Evolutionary conservation across 2,329 filamentous ascomycete species (phyloP).

Genomic region (Pseudopithomyces maydicus): DNA sequence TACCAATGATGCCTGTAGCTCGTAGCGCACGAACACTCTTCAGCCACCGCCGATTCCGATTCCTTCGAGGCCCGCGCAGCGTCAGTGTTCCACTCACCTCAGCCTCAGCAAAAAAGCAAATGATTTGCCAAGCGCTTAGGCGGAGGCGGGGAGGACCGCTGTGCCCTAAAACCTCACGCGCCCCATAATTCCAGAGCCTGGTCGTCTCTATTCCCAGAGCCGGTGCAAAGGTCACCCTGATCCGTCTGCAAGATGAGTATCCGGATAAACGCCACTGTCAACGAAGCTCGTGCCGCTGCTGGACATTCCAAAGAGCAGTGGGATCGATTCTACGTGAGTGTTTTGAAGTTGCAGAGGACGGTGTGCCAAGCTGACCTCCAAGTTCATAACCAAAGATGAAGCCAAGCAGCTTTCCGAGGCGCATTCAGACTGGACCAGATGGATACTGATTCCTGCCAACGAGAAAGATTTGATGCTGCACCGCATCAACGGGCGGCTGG

Average conservation of each 20-base stretch:
- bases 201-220: conserved; percentile 26
- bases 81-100: conserved; percentile 42
- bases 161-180: conserved; percentile 45
- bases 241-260: conserved; percentile 38
- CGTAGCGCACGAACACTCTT: conserved; percentile 45
- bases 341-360: conserved; percentile 7
- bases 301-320: conserved; percentile 45
- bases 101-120: conserved; percentile 46
- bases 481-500: conserved; percentile 40
- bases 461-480: conserved; percentile 43
- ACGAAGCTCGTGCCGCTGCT: conserved; percentile 40
- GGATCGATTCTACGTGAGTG: conserved; percentile 45
- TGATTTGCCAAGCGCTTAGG: conserved; percentile 39
- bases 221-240: conserved; percentile 25
- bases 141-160: conserved; percentile 42
- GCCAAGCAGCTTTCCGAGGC: conserved; percentile 42
- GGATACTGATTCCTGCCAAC: conserved; percentile 44
- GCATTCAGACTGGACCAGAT: conserved; percentile 44
- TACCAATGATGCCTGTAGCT: conserved; percentile 38
- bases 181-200: conserved; percentile 40
- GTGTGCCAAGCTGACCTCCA: conserved; percentile 26
- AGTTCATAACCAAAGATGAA: conserved; percentile 47
- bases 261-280: conserved; percentile 44
- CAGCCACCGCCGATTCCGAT: conserved; percentile 46
- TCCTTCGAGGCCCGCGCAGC: conserved; percentile 42